Base-by-base conservation (phyloP, 108 stramenopile species). In the Fragilariopsis cylindrus region DNA sequence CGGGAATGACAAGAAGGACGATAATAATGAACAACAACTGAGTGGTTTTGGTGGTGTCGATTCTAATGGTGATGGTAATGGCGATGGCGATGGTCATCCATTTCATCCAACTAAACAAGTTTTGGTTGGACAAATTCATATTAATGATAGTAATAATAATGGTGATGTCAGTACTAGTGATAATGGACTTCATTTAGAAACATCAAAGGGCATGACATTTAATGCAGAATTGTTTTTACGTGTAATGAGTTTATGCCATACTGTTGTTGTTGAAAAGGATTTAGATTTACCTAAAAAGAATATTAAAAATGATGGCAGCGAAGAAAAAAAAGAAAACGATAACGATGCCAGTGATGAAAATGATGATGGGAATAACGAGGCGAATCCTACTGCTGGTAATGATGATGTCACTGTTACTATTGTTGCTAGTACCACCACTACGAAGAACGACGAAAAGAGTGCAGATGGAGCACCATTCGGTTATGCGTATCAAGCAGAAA, bases 201-300 rank as follows among this genome's bases (percentile, higher is more conserved):
- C 45, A 16, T 41, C 57, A 9, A 71, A 57, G 44, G 73, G 65
- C 15, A 70, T 83, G 43, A 92, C 90, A 3, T 92, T 95, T 72
- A 92, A 95, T 70, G 87, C 92, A 21, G 95, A 96, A 78, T 88
- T 96, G 92, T 96, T 96, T 70, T 74, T 96, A 11, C 82, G 93
- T 12, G 89, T 94, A n/a, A 80, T 97, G 91, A 86, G 88, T 60
- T 80, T 95, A 44, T 97, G 96, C 62, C 93, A 97, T 82, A 97
- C 96, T 16, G 96, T 97, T 44, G 92, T 97, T 16, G 91, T 95
- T 3, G 96, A 97, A 70, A 91, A 93, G 49, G 91, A 92, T 77
- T 68, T 88, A 5, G 92, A 87, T 70, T 48, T 73, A 57, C 62
- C 62, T 13, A 74, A 70, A 18, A 54, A 69, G 30, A 56, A 73